These are phyloP conservation scores for Fagopyrum esculentum DNA, from an alignment of 148 eudicot species.

Conservation along the genomic window DNA sequence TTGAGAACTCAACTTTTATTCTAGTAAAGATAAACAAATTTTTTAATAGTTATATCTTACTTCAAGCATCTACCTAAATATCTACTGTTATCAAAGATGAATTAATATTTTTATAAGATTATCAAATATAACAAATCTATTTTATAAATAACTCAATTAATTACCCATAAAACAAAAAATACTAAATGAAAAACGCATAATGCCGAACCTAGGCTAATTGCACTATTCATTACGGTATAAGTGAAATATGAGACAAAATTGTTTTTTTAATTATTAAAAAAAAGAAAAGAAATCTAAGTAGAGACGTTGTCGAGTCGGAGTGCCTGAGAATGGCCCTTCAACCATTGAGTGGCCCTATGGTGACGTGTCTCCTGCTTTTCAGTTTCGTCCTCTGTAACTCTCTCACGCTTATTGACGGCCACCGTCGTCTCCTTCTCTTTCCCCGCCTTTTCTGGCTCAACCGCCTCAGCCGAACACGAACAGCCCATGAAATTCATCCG, in stretches of 20 bases:
- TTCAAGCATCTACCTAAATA: too few species aligned
- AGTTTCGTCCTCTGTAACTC: background rate
- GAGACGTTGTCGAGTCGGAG: background rate
- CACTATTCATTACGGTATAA: background rate
- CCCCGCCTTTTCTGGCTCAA: slow-evolving; percentile 12
- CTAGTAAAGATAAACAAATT: too few species aligned
- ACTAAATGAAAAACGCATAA: too few species aligned
- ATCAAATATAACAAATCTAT: too few species aligned
- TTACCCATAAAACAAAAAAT: too few species aligned
- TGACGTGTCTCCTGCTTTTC: background rate
- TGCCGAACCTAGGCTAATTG: background rate
- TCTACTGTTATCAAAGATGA: too few species aligned
- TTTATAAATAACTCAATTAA: too few species aligned
- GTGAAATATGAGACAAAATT: background rate
- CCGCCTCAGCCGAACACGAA: slow-evolving; percentile 3
- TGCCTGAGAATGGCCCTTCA: background rate
- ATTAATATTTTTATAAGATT: too few species aligned
- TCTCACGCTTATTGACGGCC: slow-evolving; percentile 5
- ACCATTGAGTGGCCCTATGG: slow-evolving; percentile 1
- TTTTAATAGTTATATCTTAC: too few species aligned
- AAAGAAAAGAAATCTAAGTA: background rate
- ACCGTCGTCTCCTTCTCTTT: background rate
- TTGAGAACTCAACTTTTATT: too few species aligned
- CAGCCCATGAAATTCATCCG: background rate
- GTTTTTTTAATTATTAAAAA: background rate